Evolutionary conservation across 148 eudicot genomes (phyloP).

Genomic region (Diospyros lotus): DNA sequence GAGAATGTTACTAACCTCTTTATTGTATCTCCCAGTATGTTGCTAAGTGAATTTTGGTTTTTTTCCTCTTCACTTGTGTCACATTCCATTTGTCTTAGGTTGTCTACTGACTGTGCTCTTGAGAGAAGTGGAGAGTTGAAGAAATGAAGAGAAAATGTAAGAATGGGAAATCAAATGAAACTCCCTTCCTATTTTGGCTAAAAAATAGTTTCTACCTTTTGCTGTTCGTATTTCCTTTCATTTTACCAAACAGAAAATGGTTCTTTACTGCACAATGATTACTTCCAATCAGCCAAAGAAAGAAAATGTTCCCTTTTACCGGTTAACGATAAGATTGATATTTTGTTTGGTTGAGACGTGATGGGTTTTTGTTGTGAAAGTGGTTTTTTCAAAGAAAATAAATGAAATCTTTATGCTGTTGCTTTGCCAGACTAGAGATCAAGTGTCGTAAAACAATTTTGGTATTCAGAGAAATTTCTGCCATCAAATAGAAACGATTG

Average conservation of each 20-base stretch:
- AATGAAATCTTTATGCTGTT: no score
- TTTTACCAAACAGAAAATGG: background rate
- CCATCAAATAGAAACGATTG: no score
- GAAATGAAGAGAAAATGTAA: background rate
- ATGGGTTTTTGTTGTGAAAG: no score
- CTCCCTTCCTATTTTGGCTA: conserved; percentile 4
- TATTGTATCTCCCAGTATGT: background rate
- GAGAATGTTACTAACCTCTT: no score
- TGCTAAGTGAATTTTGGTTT: background rate
- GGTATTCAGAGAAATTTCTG: no score
- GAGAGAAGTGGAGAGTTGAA: conserved; percentile 2
- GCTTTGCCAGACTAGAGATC: no score
- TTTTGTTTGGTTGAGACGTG: no score
- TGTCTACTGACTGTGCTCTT: background rate
- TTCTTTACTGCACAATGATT: background rate
- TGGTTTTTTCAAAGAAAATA: no score
- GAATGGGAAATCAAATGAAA: background rate
- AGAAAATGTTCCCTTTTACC: no score
- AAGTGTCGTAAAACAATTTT: no score
- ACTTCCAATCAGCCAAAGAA: background rate
- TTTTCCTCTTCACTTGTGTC: background rate
- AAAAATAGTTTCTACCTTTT: background rate
- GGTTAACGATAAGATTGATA: no score
- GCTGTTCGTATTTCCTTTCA: no score
- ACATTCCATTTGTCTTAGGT: background rate